Evolutionary conservation across 768 basidiomycete species (phyloP).

Genomic region (Leccinum pellstonianum): DNA sequence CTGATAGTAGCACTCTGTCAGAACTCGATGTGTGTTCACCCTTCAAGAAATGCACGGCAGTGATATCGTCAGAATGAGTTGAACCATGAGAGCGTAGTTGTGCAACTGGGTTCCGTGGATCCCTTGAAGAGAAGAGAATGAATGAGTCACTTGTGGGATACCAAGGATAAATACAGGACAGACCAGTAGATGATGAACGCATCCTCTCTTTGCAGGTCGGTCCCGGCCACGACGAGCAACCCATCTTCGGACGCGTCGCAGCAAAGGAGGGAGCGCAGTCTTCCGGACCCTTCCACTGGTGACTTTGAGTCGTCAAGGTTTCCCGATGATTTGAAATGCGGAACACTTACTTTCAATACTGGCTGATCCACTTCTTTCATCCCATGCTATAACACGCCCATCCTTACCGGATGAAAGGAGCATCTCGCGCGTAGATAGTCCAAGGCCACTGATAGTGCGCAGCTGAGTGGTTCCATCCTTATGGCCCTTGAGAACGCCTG

Average conservation of each 20-base stretch:
- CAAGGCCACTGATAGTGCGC: slow-evolving; percentile 42
- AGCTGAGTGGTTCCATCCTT: slow-evolving; percentile 55
- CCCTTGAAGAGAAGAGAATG: slow-evolving; percentile 49
- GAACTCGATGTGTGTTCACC: slow-evolving; percentile 31
- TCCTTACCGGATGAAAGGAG: slow-evolving; percentile 71
- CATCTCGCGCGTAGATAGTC: slow-evolving; percentile 40
- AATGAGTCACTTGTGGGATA: slow-evolving; percentile 3
- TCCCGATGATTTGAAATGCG: background rate
- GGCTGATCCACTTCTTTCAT: slow-evolving; percentile 53
- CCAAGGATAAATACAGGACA: slow-evolving; percentile 9
- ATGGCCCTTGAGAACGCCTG: slow-evolving; percentile 56
- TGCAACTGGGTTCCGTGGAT: slow-evolving; percentile 72
- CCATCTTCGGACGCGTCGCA: slow-evolving; percentile 74
- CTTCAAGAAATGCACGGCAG: slow-evolving; percentile 57
- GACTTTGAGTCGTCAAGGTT: slow-evolving; percentile 40
- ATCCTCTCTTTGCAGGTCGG: slow-evolving; percentile 78
- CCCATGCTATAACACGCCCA: slow-evolving; percentile 73
- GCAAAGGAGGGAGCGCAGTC: slow-evolving; percentile 50
- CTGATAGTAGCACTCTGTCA: slow-evolving; percentile 62
- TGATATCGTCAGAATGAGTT: slow-evolving; percentile 93
- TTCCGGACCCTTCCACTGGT: slow-evolving; percentile 50
- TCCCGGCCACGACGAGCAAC: slow-evolving; percentile 75
- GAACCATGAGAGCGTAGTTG: slow-evolving; percentile 76
- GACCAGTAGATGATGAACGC: slow-evolving; percentile 86
- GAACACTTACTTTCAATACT: slow-evolving; percentile 58